phyloP scores from a whole-genome alignment of 169 alveolate species.

The Plasmodium inui region DNA sequence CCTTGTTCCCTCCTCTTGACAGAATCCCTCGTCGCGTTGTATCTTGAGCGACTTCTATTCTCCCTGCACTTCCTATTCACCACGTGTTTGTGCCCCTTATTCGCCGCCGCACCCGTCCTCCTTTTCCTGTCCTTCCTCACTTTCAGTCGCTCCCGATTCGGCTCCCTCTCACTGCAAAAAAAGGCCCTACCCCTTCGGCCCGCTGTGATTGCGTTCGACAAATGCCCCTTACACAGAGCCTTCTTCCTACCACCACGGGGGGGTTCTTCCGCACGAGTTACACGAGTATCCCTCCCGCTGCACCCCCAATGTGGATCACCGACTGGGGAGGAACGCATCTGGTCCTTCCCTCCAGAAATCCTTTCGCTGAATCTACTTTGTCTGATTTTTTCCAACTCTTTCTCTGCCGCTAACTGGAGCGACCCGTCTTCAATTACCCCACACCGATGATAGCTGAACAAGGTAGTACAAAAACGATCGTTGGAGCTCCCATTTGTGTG shows the following conservation, averaged over 20 bases:
- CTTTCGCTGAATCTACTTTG: neutral
- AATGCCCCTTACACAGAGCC: neutral
- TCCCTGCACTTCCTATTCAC: neutral
- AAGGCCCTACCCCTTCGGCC: no score
- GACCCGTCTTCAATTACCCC: neutral
- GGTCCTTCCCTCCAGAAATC: neutral
- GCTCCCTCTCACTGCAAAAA: neutral
- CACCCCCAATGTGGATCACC: neutral
- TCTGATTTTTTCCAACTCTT: neutral
- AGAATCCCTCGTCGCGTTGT: neutral
- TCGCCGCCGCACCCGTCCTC: neutral
- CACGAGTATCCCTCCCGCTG: neutral
- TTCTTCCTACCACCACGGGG: neutral
- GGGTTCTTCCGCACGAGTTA: neutral
- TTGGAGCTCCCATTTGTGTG: neutral
- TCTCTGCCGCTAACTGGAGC: neutral
- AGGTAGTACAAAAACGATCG: neutral
- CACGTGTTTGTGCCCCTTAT: neutral
- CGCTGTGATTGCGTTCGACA: neutral
- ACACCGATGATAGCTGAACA: neutral
- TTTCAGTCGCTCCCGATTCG: neutral
- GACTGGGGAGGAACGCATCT: neutral
- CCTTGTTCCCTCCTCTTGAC: neutral
- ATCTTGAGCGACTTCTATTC: neutral
- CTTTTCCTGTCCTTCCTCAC: conserved; percentile 2